A percentile compares a stretch with the other conserved stretches of the same genome.
Evolutionary conservation across 176 grass and related monocot genomes (phyloP).

Genomic region (Triticum timopheevii): DNA sequence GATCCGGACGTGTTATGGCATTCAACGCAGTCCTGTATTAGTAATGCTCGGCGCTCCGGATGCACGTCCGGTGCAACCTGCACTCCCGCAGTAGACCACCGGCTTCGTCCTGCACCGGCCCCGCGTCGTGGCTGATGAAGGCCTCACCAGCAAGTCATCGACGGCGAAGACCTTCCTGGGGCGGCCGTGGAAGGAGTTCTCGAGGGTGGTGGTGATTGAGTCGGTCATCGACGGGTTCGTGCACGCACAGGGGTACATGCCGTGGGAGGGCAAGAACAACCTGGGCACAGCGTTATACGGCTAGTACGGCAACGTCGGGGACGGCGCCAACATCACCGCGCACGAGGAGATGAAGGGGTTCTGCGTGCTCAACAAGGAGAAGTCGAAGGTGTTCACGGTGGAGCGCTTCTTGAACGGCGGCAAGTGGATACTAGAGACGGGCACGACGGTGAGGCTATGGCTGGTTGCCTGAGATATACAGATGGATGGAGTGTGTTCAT

Average conservation of each 20-base stretch:
- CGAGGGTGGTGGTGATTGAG: conserved; percentile 75
- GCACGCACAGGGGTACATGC: conserved; percentile 65
- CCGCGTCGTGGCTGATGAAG: conserved; percentile 48
- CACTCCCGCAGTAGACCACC: conserved; percentile 75
- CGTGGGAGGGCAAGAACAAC: conserved; percentile 46
- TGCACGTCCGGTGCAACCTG: no score
- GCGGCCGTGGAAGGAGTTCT: conserved; percentile 72
- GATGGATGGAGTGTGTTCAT: background rate
- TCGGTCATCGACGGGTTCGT: conserved; percentile 57
- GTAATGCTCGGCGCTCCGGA: no score
- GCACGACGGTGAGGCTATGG: conserved; percentile 59
- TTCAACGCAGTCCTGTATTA: no score
- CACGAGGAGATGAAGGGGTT: conserved; percentile 50
- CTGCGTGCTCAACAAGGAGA: conserved; percentile 44
- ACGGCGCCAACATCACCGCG: conserved; percentile 41
- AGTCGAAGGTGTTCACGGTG: conserved; percentile 62
- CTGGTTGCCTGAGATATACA: conserved; percentile 15
- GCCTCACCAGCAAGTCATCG: conserved; percentile 13
- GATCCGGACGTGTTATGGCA: no score
- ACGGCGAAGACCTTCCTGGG: conserved; percentile 51
- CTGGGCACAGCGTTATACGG: conserved; percentile 65
- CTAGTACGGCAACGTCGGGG: conserved; percentile 63
- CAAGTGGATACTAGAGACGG: conserved; percentile 72
- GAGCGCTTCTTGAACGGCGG: conserved; percentile 67
- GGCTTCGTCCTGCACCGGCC: conserved; percentile 82